Evolutionary conservation across 2,329 filamentous ascomycete species (phyloP), one percentile per base, ranked within the genome.

Genomic region (Xylariaceae sp.): DNA sequence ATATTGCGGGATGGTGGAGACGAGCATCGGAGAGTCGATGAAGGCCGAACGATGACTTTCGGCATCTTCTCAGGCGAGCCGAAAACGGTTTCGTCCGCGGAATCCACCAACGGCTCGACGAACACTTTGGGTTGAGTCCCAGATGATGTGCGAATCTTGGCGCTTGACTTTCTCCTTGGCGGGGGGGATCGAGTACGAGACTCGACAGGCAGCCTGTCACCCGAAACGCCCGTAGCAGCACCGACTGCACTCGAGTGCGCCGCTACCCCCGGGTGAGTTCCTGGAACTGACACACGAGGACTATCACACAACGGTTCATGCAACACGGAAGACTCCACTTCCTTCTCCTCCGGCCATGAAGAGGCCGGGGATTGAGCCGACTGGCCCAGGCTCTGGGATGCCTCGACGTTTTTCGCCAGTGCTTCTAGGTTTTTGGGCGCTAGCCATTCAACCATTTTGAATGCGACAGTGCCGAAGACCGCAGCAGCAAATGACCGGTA

Each of bases 391-490:
- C 29, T 40, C 14, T 41, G 41, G 3, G 43, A 39, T 1, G 46
- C 51, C 16, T 57, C 55, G 9, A 65, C 57, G 35, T 63, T 67
- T 12, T 64, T 53, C 1, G 66, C 63, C 60, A 78, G 69, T 8
- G 66, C 63, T 14, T 70, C 67, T 3, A 78, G 55, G n/a, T 68
- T 71, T 38, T 68, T 68, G 0, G 78, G 78, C 2, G 78, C 78
- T n/a, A 84, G 62, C 79, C 78, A 84, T 55, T 84, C 80, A 3
- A 84, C 53, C 77, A 83, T 83, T 52, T 79, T 82, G 58, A 83
- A 79, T 9, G 81, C 73, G 9, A 75, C 74, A 0, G 79, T 81
- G 5, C 72, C 77, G 50, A 84, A 83, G 6, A 82, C 64, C 46
- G 80, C 80, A 5, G 75, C 75, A 6, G 76, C 71, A 52, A 80